A percentile compares a stretch with the other conserved stretches of the same genome.
phyloP scores from a whole-genome alignment of 139 green algal species.

The Haematococcus sp. region DNA sequence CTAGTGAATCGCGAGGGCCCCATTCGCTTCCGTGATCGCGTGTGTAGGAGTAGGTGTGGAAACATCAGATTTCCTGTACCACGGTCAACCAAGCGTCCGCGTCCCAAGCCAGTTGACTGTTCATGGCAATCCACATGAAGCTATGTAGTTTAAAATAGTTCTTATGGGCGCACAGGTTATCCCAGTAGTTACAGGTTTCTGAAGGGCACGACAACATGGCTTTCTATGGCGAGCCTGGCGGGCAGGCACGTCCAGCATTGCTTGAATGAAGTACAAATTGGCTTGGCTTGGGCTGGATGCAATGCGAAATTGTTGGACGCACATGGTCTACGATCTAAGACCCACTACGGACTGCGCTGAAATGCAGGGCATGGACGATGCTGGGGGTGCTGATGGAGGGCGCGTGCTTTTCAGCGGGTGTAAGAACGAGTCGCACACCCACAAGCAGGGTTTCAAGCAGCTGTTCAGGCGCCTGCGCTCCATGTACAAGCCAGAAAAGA shows the following conservation, averaged over 20 bases:
- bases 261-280: neutral
- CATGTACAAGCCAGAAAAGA: conserved; percentile 48
- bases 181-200: no score
- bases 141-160: no score
- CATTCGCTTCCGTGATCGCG: neutral
- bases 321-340: no score
- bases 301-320: neutral
- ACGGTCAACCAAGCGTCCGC: no score
- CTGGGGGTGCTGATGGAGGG: conserved; percentile 9
- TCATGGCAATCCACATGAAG: no score
- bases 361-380: conserved; percentile 4
- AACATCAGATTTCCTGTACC: no score
- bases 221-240: neutral
- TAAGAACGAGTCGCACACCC: conserved; percentile 66
- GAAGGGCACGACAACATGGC: neutral
- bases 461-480: conserved; percentile 62
- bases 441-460: conserved; percentile 67
- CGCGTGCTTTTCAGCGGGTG: conserved; percentile 52
- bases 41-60: neutral
- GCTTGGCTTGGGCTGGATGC: no score
- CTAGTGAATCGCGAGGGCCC: no score
- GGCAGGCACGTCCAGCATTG: neutral
- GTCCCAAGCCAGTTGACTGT: no score
- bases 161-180: no score
- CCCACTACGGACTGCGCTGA: neutral